These are phyloP conservation scores for Paramecium sonneborni DNA, from an alignment of 73 alveolate genomes.

Conservation along the genomic window DNA sequence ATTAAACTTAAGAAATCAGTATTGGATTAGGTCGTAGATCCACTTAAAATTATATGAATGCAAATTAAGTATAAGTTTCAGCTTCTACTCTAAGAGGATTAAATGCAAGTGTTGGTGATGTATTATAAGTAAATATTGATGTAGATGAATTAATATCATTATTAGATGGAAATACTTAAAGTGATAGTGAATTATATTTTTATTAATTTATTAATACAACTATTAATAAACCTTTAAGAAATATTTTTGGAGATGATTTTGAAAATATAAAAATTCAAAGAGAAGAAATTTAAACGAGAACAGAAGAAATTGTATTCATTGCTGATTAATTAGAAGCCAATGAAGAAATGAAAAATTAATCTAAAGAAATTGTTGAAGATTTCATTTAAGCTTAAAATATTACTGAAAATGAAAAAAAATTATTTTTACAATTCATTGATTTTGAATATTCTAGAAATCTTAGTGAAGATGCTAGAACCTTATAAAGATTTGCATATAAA, in stretches of 20 bases:
- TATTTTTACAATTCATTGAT: neutral
- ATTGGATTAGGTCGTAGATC: slow-evolving; percentile 52
- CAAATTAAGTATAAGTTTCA: neutral
- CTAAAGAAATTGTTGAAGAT: neutral
- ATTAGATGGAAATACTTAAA: neutral
- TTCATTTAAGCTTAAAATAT: neutral
- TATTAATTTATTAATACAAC: neutral
- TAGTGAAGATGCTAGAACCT: slow-evolving; percentile 22
- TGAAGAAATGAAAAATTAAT: neutral
- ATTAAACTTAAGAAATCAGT: neutral
- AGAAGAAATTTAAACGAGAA: neutral
- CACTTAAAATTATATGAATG: neutral
- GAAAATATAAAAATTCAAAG: neutral
- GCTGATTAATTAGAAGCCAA: slow-evolving; percentile 16
- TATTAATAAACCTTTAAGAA: neutral
- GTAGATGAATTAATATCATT: slow-evolving; percentile 32
- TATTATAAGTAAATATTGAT: neutral
- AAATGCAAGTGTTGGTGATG: slow-evolving; percentile 24
- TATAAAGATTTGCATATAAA: neutral
- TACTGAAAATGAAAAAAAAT: neutral
- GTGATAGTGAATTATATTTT: neutral
- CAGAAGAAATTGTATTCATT: neutral
- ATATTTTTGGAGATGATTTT: slow-evolving; percentile 8
- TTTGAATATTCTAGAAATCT: neutral
- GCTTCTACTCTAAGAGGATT: slow-evolving; percentile 31